Percentiles rank a stretch among this genome's conserved stretches.
These are phyloP conservation scores for Zymoseptoria ardabiliae DNA, from an alignment of 2,329 filamentous ascomycete genomes.

Conservation along the genomic window DNA sequence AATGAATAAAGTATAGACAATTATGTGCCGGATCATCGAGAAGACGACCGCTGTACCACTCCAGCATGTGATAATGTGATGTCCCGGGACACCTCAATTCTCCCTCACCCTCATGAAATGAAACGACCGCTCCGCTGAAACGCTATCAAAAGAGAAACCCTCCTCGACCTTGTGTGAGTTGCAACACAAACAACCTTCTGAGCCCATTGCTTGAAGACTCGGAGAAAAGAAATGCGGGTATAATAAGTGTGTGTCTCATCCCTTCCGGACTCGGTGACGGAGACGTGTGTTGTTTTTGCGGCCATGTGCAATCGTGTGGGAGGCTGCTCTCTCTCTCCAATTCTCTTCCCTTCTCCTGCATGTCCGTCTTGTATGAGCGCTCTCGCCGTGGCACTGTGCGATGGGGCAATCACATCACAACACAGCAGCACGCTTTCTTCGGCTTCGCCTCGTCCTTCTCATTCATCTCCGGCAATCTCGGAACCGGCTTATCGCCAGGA, in stretches of 20 bases:
- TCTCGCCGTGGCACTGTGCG: neutral
- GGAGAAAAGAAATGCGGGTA: neutral
- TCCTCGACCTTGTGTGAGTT: neutral
- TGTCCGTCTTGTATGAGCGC: neutral
- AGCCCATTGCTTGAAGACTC: neutral
- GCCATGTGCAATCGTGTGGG: slow-evolving; percentile 5
- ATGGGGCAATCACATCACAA: slow-evolving; percentile 57
- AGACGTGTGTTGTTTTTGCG: neutral
- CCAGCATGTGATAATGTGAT: too few species aligned
- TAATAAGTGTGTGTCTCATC: neutral
- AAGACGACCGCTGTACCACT: neutral
- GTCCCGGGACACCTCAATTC: too few species aligned
- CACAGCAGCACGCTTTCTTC: slow-evolving; percentile 59
- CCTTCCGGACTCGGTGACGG: neutral
- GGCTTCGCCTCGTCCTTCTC: slow-evolving; percentile 48
- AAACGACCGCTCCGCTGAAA: slow-evolving; percentile 5
- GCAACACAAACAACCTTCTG: neutral
- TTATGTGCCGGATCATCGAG: neutral
- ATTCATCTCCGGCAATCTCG: slow-evolving; percentile 48
- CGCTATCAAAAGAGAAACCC: slow-evolving; percentile 11
- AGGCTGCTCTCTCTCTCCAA: neutral
- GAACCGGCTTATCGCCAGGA: slow-evolving; percentile 31
- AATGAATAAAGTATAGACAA: neutral
- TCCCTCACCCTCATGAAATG: neutral
- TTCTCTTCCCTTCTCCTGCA: neutral